Conservation (phyloP, 1,284 basidiomycete genomes). For the Takashimella tepidaria region DNA sequence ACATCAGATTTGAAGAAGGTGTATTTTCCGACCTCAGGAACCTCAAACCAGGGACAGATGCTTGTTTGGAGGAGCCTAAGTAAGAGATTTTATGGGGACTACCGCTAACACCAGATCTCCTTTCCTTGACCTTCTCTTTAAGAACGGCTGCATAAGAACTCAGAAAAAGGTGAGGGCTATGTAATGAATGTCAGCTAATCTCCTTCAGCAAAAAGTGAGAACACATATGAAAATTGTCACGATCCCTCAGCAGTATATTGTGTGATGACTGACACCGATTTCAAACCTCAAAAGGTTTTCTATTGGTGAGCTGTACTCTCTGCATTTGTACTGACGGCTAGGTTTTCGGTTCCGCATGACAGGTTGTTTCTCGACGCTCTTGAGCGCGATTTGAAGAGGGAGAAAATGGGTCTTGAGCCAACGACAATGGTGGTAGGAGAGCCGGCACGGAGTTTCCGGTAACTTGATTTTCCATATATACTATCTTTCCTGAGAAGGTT, state of each 20-base stretch:
- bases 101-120: too few species aligned
- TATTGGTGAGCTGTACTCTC: too few species aligned
- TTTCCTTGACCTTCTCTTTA: conserved; percentile 84
- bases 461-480: too few species aligned
- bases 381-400: conserved; percentile 85
- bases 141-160: conserved; percentile 88
- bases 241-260: too few species aligned
- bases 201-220: background rate
- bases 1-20: too few species aligned
- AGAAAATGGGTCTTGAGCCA: conserved; percentile 77
- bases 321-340: too few species aligned
- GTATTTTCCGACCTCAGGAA: conserved; percentile 87
- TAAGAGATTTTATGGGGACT: conserved; percentile 38
- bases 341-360: conserved; percentile 86
- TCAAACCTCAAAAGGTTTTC: too few species aligned
- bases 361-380: conserved; percentile 88
- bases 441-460: conserved; percentile 58
- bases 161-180: conserved; percentile 87
- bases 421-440: conserved; percentile 72
- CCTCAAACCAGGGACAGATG: conserved; percentile 82
- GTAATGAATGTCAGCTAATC: background rate
- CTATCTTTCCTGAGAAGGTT: too few species aligned
- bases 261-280: too few species aligned
- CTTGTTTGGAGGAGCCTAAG: conserved; percentile 86
- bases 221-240: background rate